Conservation (phyloP, 1,284 basidiomycete genomes). For the Austropuccinia psidii region DNA sequence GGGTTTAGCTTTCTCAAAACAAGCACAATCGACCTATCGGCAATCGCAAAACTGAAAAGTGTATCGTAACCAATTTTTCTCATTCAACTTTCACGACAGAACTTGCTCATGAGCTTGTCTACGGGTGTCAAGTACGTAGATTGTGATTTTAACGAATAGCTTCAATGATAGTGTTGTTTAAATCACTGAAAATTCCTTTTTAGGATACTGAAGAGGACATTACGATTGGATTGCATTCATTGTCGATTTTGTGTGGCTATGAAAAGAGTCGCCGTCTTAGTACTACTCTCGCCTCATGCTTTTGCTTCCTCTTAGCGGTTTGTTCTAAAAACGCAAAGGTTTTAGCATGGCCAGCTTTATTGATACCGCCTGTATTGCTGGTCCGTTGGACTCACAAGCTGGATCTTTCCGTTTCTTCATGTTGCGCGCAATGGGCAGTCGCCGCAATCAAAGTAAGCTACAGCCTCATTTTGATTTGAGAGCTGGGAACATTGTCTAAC, state of each 20-base stretch:
- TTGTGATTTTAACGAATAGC: too few relatives aligned
- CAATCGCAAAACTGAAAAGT: background rate
- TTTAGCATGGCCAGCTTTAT: background rate
- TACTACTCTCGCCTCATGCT: constrained; percentile 2
- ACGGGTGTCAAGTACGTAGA: constrained; percentile 23
- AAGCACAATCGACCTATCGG: background rate
- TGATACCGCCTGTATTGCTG: constrained; percentile 11
- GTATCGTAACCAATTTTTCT: too few relatives aligned
- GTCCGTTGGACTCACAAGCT: constrained; percentile 9
- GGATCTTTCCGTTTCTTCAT: constrained; percentile 4
- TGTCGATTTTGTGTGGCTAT: constrained; percentile 33
- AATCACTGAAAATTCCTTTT: too few relatives aligned
- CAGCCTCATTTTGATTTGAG: too few relatives aligned
- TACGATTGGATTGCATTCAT: constrained; percentile 17
- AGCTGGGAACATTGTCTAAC: too few relatives aligned
- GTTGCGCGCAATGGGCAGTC: constrained; percentile 13
- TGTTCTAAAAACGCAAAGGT: background rate
- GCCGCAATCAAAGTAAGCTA: constrained; percentile 16
- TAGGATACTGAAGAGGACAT: constrained; percentile 34
- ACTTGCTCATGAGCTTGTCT: constrained; percentile 24
- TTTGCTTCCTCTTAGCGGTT: constrained; percentile 13
- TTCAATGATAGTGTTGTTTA: too few relatives aligned
- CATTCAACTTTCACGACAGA: background rate
- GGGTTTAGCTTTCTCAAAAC: too few relatives aligned
- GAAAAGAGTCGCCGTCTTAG: constrained; percentile 10